Percentiles rank a stretch among this genome's conserved stretches.
Evolutionary conservation across 441 rosid species (phyloP).

Genomic region (Brassica balearica): DNA sequence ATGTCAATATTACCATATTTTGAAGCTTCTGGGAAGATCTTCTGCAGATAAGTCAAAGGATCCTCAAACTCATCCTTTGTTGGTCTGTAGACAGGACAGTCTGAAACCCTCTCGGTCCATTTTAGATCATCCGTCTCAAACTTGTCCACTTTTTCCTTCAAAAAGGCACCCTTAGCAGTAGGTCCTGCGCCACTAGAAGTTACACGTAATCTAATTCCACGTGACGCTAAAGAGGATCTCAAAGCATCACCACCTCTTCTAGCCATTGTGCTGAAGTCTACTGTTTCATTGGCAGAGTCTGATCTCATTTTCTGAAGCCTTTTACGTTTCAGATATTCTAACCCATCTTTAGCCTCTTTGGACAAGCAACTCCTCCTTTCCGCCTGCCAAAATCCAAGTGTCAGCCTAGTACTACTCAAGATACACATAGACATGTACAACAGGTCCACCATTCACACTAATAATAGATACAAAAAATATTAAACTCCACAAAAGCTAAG

Average conservation of each 20-base stretch:
- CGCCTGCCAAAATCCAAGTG: constrained; percentile 61
- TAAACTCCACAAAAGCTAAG: constrained; percentile 30
- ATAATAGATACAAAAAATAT: constrained; percentile 35
- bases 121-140: constrained; percentile 76
- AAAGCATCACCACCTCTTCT: constrained; percentile 93
- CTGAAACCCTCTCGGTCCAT: constrained; percentile 91
- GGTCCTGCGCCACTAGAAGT: constrained; percentile 50
- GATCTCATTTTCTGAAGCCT: constrained; percentile 78
- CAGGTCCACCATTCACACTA: constrained; percentile 41
- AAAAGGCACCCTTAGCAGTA: constrained; percentile 55
- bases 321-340: constrained; percentile 84
- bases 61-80: constrained; percentile 95
- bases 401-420: constrained; percentile 24
- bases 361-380: constrained; percentile 88
- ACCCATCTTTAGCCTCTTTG: constrained; percentile 75
- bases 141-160: constrained; percentile 77
- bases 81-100: constrained; percentile 95
- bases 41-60: constrained; percentile 90
- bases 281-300: constrained; percentile 56
- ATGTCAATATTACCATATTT: constrained; percentile 67
- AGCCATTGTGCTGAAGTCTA: constrained; percentile 56
- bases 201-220: constrained; percentile 77
- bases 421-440: constrained; percentile 10
- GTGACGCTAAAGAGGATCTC: constrained; percentile 69
- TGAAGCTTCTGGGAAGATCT: constrained; percentile 97